Evolutionary conservation across 129 eudicot genomes (phyloP).

Genomic region (Centaurea solstitialis): DNA sequence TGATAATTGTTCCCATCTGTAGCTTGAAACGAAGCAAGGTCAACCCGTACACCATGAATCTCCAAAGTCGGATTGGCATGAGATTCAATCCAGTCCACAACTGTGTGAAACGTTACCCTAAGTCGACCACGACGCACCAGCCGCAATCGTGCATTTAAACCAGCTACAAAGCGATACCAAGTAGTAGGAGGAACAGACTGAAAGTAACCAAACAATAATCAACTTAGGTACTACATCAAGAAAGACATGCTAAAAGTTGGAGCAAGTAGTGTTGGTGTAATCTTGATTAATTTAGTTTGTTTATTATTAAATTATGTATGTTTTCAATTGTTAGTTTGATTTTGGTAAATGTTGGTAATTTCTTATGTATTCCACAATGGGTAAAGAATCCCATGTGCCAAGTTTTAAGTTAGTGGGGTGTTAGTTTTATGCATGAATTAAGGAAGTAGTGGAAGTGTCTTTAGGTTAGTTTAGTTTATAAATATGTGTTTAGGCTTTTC

Average conservation of each 20-base stretch:
- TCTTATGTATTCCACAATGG: too few relatives aligned
- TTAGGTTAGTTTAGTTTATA: too few relatives aligned
- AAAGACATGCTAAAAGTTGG: conserved; percentile 3
- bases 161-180: conserved; percentile 97
- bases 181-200: conserved; percentile 95
- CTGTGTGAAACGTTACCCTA: conserved; percentile 54
- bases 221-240: conserved; percentile 5
- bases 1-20: conserved; percentile 68
- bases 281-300: too few relatives aligned
- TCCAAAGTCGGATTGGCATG: conserved; percentile 78
- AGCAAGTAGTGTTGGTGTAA: neutral
- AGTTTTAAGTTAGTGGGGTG: too few relatives aligned
- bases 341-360: too few relatives aligned
- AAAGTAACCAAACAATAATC: conserved; percentile 18
- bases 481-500: too few relatives aligned
- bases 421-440: too few relatives aligned
- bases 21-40: conserved; percentile 84
- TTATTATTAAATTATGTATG: too few relatives aligned
- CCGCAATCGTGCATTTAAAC: conserved; percentile 92
- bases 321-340: too few relatives aligned
- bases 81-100: conserved; percentile 73
- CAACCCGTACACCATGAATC: conserved; percentile 66
- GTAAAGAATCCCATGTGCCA: too few relatives aligned
- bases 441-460: too few relatives aligned
- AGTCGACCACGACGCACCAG: conserved; percentile 78